Conservation (phyloP, 345 rosid genomes). For the Boechera stricta region DNA sequence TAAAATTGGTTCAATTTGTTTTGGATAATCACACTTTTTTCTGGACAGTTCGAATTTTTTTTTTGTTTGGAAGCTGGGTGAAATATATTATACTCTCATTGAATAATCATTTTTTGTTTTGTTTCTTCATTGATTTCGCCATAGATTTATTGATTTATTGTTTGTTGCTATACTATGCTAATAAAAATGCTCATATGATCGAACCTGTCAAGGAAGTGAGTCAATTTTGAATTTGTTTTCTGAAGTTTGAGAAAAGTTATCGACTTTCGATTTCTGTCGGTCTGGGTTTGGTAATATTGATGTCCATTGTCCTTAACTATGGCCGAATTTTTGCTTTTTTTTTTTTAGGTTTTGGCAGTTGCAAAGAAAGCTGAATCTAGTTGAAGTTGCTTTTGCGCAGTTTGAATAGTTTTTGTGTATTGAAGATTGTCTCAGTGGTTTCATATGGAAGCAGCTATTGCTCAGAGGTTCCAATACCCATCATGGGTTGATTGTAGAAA, state of each 20-base stretch:
- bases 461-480: constrained; percentile 55
- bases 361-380: constrained; percentile 5
- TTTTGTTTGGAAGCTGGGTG: not conserved
- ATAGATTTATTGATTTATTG: too few species aligned
- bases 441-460: constrained; percentile 64
- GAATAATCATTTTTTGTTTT: not conserved
- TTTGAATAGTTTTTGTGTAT: constrained; percentile 6
- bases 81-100: too few species aligned
- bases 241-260: not conserved
- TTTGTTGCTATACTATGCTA: not conserved
- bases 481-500: constrained; percentile 51
- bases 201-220: not conserved
- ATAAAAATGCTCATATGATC: not conserved
- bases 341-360: constrained; percentile 22
- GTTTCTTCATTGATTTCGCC: constrained; percentile 7
- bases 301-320: not conserved
- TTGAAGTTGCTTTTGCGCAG: constrained; percentile 19
- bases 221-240: not conserved
- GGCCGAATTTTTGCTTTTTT: not conserved
- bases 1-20: not conserved
- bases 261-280: not conserved
- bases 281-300: not conserved
- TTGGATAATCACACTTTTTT: not conserved
- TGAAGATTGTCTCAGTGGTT: not conserved
- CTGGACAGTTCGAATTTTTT: constrained; percentile 19